phyloP scores from a whole-genome alignment of 169 alveolate species.

The Babesia bigemina region DNA sequence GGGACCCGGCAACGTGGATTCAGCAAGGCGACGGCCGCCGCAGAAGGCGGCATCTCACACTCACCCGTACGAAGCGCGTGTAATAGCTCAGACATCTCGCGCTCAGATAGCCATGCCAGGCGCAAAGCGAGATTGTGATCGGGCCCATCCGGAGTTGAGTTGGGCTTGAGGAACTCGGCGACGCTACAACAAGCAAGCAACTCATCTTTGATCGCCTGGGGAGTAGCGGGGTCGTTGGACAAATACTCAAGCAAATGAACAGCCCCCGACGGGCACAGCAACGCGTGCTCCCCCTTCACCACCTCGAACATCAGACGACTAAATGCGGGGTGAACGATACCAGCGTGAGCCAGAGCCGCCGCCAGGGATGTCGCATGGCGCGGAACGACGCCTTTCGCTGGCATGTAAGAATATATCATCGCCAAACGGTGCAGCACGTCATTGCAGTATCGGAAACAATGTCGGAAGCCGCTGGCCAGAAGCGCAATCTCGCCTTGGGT shows the following conservation, averaged over 20 bases:
- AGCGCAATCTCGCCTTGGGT: slow-evolving; percentile 30
- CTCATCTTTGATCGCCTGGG: slow-evolving; percentile 17
- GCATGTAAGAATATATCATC: slow-evolving; percentile 18
- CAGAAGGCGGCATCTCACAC: not conserved
- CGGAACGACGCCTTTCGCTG: not conserved
- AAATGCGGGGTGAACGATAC: slow-evolving; percentile 17
- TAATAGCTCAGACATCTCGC: slow-evolving; percentile 14
- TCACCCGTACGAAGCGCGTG: slow-evolving; percentile 5
- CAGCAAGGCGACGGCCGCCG: not conserved
- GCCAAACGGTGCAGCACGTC: slow-evolving; percentile 27
- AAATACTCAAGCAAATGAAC: slow-evolving; percentile 13
- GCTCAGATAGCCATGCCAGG: slow-evolving; percentile 12
- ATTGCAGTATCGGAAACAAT: not conserved
- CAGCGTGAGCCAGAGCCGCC: not conserved
- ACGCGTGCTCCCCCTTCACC: not conserved
- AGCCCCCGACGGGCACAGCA: not conserved
- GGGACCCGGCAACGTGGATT: not conserved
- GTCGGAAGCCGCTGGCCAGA: slow-evolving; percentile 20
- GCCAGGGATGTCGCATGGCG: slow-evolving; percentile 6
- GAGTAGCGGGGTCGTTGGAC: slow-evolving; percentile 4
- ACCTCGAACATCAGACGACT: slow-evolving; percentile 12
- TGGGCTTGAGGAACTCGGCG: slow-evolving; percentile 11
- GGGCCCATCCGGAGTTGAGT: slow-evolving; percentile 7
- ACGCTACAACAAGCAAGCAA: slow-evolving; percentile 33
- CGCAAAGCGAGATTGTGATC: not conserved